Base-by-base conservation (phyloP, 2,329 filamentous ascomycete species). In the Penicillium digitatum region DNA sequence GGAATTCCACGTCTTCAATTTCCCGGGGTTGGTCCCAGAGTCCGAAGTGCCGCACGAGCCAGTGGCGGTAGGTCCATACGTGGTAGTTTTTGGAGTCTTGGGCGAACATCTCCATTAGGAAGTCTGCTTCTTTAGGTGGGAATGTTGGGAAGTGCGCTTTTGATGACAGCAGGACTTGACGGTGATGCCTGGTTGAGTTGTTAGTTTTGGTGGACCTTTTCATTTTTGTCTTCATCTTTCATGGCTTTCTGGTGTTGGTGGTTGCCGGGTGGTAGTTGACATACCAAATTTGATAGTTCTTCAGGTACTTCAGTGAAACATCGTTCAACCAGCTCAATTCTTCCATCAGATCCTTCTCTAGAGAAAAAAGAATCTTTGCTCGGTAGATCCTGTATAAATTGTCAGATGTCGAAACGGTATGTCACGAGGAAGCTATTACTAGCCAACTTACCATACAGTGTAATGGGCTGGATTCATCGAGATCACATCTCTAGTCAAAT, bases 281-380 rank as follows among this genome's bases (percentile, higher is more conserved):
- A 22, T 69, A 79, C 89, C 94, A 99, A 73, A 99, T 99, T 76
- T 99, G 94, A 77, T 99, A 99, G 77, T 97, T 99, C 75, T 99
- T 99, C 67, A 95, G 85, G 71, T 96, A 87, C 54, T 84, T 80
- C 49, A 95, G 79, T 11, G 93, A 89, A 27, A 94, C 85, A 11
- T 84, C 79, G 74, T 96, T 95, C 48, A 99, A 80, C 91, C 93
- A 99, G 40, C 79, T 77, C 44, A 96, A 80, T 73, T 99, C 94
- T 56, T 87, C 81, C 2, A 79, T 74, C 42, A 94, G 78, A 52
- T 86, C 77, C 45, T 87, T 80, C 45, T 82, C 73, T 26, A 95
- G 79, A 3, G 83, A 80, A 60, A 87, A 82, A 46, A 97, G 76
- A 50, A 87, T 88, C 67, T 87, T 85, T 63, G 92, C 90, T 58